Base-by-base conservation (phyloP, 805 yeast genomes). In the Saturnispora ahearnii region DNA sequence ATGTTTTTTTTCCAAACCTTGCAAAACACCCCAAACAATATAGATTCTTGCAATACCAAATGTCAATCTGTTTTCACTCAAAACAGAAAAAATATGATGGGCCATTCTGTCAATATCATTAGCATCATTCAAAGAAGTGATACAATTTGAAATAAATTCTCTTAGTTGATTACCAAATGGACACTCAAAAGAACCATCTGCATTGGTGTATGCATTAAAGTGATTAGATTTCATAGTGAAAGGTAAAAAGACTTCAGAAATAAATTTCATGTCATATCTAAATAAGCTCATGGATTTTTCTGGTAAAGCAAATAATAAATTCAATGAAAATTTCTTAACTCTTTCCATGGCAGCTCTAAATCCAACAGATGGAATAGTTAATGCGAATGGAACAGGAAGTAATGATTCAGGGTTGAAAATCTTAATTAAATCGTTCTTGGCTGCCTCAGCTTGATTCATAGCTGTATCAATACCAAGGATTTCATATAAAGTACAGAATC, bases 381-480 rank as follows among this genome's bases (percentile, higher is more conserved):
- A 69, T 0, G 86, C 83, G 90, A 95, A 88, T 0, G 82, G 72
- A 1, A 82, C 72, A 33, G 82, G 81, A 46, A 88, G 74, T 24
- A 66, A 56, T 0, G 86, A 77, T 1, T 63, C 53, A 3, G 76
- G 73, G 0, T 72, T 60, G 24, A 87, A 70, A 12, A 86, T 62
- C 1, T 66, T 67, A 1, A 78, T 61, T 41, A 89, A 76, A 57
- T 87, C 95, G 7, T 67, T 66, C 1, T 75, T 65, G 0, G 93
- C 91, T 11, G 87, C 96, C 56, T 82, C 81, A 0, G 90, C 80
- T 64, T 90, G 96, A 57, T 90, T 89, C 57, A 87, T 66, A 0
- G 96, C 85, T 0, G 96, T 80, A 62, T 89, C 96, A 37, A 89
- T 74, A 1, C 88, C 93, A 28, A 87, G 67, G 44, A 89, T 84